Evolutionary conservation across 2,329 filamentous ascomycete species (phyloP).

Genomic region (Emydomyces testavorans): DNA sequence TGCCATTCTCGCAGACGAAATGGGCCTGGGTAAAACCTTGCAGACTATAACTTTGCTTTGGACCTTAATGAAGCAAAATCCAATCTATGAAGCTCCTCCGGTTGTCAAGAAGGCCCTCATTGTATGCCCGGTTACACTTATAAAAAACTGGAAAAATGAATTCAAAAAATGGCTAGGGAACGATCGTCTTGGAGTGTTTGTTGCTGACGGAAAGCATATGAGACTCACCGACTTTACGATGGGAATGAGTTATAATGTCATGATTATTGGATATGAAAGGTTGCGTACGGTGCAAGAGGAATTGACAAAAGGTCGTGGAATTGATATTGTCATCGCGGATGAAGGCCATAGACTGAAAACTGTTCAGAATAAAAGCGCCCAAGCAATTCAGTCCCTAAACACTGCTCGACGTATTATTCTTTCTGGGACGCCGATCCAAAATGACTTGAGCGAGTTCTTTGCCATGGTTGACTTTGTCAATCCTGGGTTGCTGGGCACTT

Average conservation of each 20-base stretch:
- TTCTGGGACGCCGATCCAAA: slow-evolving; percentile 57
- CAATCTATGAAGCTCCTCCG: slow-evolving; percentile 46
- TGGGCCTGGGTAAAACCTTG: slow-evolving; percentile 63
- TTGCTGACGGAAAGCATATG: slow-evolving; percentile 49
- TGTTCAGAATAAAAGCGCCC: slow-evolving; percentile 55
- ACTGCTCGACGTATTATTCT: slow-evolving; percentile 52
- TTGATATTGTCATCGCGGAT: slow-evolving; percentile 61
- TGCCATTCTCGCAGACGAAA: slow-evolving; percentile 62
- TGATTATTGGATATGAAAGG: slow-evolving; percentile 66
- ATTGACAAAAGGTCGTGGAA: slow-evolving; percentile 48
- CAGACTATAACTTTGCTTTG: slow-evolving; percentile 61
- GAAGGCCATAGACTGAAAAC: slow-evolving; percentile 59
- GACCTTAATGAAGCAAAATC: slow-evolving; percentile 62
- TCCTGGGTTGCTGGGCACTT: slow-evolving; percentile 51
- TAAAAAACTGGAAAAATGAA: slow-evolving; percentile 62
- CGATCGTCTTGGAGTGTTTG: slow-evolving; percentile 57
- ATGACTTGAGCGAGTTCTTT: slow-evolving; percentile 56
- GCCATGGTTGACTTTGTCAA: slow-evolving; percentile 59
- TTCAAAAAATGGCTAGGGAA: slow-evolving; percentile 64
- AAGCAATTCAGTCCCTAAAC: slow-evolving; percentile 53
- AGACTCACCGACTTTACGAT: slow-evolving; percentile 57
- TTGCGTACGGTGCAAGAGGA: slow-evolving; percentile 54
- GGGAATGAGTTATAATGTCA: slow-evolving; percentile 55
- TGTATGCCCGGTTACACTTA: slow-evolving; percentile 60
- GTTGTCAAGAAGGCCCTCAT: slow-evolving; percentile 61